These are phyloP conservation scores for Cephaloascus fragrans DNA, from an alignment of 805 yeast genomes.

Conservation along the genomic window DNA sequence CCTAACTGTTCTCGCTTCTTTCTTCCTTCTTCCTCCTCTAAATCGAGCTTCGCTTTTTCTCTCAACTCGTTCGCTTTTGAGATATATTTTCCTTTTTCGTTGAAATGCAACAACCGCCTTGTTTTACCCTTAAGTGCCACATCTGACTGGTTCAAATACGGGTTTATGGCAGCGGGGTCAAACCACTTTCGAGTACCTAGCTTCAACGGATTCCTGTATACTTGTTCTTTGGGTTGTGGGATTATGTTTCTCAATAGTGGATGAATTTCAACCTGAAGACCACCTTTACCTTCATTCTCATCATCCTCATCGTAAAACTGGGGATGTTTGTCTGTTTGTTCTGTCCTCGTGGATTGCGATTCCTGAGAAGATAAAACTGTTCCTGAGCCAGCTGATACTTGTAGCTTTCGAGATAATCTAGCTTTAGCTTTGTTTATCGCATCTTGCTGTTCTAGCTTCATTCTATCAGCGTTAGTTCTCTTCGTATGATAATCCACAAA, in stretches of 20 bases:
- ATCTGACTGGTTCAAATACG: conserved; percentile 21
- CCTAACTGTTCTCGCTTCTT: conserved; percentile 25
- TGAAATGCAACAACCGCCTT: conserved; percentile 37
- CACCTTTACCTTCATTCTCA: conserved; percentile 5
- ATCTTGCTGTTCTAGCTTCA: not conserved
- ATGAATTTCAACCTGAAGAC: conserved; percentile 23
- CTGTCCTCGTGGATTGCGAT: not conserved
- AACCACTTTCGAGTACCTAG: conserved; percentile 16
- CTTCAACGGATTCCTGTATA: conserved; percentile 19
- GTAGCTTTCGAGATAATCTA: not conserved
- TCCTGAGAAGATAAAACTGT: not conserved
- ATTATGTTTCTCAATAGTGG: conserved; percentile 23
- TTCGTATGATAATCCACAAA: not conserved
- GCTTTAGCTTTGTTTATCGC: not conserved
- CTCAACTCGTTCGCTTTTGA: conserved; percentile 44
- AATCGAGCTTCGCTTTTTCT: conserved; percentile 22
- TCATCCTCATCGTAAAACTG: not conserved
- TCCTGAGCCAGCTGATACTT: not conserved
- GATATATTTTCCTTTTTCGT: conserved; percentile 55
- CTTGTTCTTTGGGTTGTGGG: conserved; percentile 14
- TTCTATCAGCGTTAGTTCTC: not conserved
- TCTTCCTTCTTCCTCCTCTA: conserved; percentile 18
- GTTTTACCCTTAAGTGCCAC: conserved; percentile 7
- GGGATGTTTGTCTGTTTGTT: not conserved
- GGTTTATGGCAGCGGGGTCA: conserved; percentile 25